Evolutionary conservation across 164 flowering plant genomes (phyloP).

Genomic region (Euptelea pleiosperma): DNA sequence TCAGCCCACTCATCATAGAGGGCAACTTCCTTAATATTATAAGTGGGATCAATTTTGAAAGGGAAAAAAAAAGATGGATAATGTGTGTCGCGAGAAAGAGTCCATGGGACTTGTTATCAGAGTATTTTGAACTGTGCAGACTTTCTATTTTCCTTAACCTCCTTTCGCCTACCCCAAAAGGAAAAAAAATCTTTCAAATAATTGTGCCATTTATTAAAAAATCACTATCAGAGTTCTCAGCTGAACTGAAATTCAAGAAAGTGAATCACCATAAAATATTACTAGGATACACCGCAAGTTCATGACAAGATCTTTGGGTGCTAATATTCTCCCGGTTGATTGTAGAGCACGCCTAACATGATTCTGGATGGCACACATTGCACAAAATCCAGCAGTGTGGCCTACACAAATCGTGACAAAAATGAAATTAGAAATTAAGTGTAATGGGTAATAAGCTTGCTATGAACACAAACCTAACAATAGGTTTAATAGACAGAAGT

Average conservation of each 20-base stretch:
- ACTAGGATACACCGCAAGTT: constrained; percentile 93
- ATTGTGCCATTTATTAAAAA: no score
- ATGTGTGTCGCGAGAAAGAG: not conserved
- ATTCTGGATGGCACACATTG: constrained; percentile 91
- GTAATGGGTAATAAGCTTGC: not conserved
- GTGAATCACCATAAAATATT: not conserved
- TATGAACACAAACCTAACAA: no score
- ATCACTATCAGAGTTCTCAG: no score
- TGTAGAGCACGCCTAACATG: constrained; percentile 89
- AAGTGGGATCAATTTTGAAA: no score
- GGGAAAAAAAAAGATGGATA: no score
- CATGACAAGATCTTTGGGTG: constrained; percentile 82
- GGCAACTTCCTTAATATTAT: no score
- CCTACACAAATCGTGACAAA: constrained; percentile 44
- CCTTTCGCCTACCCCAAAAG: no score
- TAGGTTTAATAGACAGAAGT: no score
- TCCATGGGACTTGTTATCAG: not conserved
- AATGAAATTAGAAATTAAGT: constrained; percentile 7
- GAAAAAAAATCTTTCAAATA: no score
- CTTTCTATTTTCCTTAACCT: no score
- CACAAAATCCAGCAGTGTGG: constrained; percentile 89
- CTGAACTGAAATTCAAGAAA: not conserved
- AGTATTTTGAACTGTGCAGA: no score
- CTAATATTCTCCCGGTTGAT: constrained; percentile 77
- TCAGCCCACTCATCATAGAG: not conserved